These are phyloP conservation scores for Trypanosomatidae sp. DNA, from an alignment of 208 protist species.

Conservation along the genomic window DNA sequence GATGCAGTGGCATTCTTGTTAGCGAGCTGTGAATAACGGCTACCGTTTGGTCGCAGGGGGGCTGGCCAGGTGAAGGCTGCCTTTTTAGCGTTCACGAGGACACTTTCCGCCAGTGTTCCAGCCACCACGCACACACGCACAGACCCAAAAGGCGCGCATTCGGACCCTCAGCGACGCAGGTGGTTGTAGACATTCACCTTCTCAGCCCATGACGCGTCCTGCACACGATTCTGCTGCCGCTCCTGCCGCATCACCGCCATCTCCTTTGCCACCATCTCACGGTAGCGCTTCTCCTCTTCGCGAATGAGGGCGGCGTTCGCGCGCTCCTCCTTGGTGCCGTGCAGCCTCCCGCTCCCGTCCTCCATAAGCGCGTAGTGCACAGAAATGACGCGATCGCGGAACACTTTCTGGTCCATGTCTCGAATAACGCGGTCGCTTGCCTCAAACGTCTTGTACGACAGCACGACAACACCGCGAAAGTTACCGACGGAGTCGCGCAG, in stretches of 20 bases:
- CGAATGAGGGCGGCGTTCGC: slow-evolving; percentile 72
- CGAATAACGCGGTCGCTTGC: slow-evolving; percentile 68
- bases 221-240: slow-evolving; percentile 34
- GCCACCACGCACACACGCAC: background rate
- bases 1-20: background rate
- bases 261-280: slow-evolving; percentile 53
- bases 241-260: slow-evolving; percentile 42
- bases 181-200: slow-evolving; percentile 34
- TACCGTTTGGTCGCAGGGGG: background rate
- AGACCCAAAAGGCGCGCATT: background rate
- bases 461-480: slow-evolving; percentile 69
- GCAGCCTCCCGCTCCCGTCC: slow-evolving; percentile 78
- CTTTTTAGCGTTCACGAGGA: background rate
- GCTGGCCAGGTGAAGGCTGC: background rate
- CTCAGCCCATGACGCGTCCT: slow-evolving; percentile 71
- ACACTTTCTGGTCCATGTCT: slow-evolving; percentile 71
- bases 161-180: slow-evolving; percentile 7
- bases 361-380: slow-evolving; percentile 82
- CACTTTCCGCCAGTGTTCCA: background rate
- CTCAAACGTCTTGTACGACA: slow-evolving; percentile 81
- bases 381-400: slow-evolving; percentile 62
- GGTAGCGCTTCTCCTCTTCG: slow-evolving; percentile 69
- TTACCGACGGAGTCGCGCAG: slow-evolving; percentile 71
- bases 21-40: background rate
- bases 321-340: slow-evolving; percentile 76